Conservation (phyloP, 306 rosid species). For the Sindora glabra region DNA sequence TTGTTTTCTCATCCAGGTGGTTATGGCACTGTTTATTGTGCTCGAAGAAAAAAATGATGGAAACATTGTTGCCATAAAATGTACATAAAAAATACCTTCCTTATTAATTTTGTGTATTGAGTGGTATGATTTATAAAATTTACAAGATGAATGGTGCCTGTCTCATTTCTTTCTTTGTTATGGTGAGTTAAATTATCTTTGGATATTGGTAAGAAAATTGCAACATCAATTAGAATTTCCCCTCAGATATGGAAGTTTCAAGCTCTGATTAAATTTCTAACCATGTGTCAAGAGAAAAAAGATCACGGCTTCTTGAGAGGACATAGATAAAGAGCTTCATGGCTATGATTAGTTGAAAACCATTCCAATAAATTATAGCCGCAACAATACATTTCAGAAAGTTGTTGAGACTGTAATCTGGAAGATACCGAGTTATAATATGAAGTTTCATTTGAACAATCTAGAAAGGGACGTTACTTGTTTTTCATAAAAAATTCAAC, state of each 20-base stretch:
- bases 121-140: neutral
- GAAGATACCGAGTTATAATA: neutral
- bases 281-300: neutral
- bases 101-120: neutral
- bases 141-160: neutral
- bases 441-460: neutral
- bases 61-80: slow-evolving; percentile 55
- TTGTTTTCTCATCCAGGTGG: slow-evolving; percentile 41
- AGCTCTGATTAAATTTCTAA: neutral
- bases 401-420: neutral
- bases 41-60: slow-evolving; percentile 45
- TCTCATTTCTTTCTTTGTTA: too few species aligned
- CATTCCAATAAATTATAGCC: neutral
- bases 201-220: neutral
- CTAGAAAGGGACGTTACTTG: too few species aligned
- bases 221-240: neutral
- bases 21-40: slow-evolving; percentile 75
- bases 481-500: too few species aligned
- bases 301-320: neutral
- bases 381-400: neutral
- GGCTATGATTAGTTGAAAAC: neutral
- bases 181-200: too few species aligned
- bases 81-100: slow-evolving; percentile 19
- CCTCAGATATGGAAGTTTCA: too few species aligned
- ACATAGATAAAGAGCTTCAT: neutral